Evolutionary conservation across 768 basidiomycete species (phyloP).

Genomic region (Boletus vinaceobasis): DNA sequence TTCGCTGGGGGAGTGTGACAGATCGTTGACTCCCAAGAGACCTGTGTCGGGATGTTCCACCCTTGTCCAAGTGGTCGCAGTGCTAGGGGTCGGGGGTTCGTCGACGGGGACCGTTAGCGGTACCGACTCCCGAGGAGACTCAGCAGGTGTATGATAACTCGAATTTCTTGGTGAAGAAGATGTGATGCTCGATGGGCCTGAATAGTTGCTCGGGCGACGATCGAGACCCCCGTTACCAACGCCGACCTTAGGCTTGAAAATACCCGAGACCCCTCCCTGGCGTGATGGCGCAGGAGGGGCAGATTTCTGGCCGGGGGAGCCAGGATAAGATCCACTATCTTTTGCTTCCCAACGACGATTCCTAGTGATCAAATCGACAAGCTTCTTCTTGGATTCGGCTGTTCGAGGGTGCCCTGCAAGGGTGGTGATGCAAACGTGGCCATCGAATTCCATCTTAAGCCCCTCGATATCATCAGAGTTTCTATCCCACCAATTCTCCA

Average conservation of each 20-base stretch:
- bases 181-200: neutral
- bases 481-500: constrained; percentile 31
- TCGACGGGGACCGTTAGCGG: constrained; percentile 5
- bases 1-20: neutral
- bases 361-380: constrained; percentile 12
- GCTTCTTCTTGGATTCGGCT: constrained; percentile 13
- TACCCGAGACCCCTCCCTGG: neutral
- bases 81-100: constrained; percentile 10
- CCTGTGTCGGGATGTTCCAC: neutral
- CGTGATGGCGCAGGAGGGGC: neutral
- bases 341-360: constrained; percentile 6
- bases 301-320: neutral
- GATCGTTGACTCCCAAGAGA: neutral
- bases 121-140: constrained; percentile 7
- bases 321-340: constrained; percentile 10
- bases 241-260: neutral
- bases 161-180: constrained; percentile 1
- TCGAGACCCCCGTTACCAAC: neutral
- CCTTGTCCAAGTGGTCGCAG: neutral
- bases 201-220: neutral
- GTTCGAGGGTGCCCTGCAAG: constrained; percentile 6
- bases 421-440: constrained; percentile 38
- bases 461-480: constrained; percentile 27
- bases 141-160: constrained; percentile 6
- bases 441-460: constrained; percentile 33